phyloP scores from a whole-genome alignment of 805 yeast species.

The Hanseniaspora valbyensis region DNA sequence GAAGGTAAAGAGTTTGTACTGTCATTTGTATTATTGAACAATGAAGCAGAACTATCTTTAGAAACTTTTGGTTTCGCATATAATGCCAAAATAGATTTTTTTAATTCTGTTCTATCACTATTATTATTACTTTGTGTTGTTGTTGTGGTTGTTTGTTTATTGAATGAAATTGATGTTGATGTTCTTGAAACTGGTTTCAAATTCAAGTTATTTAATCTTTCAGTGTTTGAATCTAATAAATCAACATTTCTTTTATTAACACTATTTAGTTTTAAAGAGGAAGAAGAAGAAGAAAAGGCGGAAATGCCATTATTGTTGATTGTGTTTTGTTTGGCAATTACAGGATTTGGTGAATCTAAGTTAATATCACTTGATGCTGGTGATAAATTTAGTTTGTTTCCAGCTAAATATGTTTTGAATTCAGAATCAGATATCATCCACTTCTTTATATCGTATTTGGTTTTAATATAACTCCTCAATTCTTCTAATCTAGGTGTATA shows the following conservation, averaged over 20 bases:
- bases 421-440: slow-evolving; percentile 48
- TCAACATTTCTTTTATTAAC: background rate
- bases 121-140: background rate
- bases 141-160: slow-evolving; percentile 11
- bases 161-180: slow-evolving; percentile 15
- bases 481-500: slow-evolving; percentile 75
- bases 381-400: slow-evolving; percentile 31
- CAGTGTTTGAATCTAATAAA: slow-evolving; percentile 6
- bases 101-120: slow-evolving; percentile 63
- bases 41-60: slow-evolving; percentile 18
- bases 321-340: no score
- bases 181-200: slow-evolving; percentile 11
- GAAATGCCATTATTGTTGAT: no score
- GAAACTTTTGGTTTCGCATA: slow-evolving; percentile 48
- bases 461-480: slow-evolving; percentile 79
- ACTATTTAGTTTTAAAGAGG: background rate
- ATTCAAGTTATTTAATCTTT: slow-evolving; percentile 16
- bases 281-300: no score
- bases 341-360: slow-evolving; percentile 21
- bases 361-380: slow-evolving; percentile 8
- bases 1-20: background rate
- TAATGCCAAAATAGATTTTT: slow-evolving; percentile 80
- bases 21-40: slow-evolving; percentile 16
- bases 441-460: slow-evolving; percentile 81
- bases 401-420: slow-evolving; percentile 35